Evolutionary conservation across 768 basidiomycete species (phyloP), one percentile per base, ranked within the genome.

Genomic region (Suillus hirtellus): DNA sequence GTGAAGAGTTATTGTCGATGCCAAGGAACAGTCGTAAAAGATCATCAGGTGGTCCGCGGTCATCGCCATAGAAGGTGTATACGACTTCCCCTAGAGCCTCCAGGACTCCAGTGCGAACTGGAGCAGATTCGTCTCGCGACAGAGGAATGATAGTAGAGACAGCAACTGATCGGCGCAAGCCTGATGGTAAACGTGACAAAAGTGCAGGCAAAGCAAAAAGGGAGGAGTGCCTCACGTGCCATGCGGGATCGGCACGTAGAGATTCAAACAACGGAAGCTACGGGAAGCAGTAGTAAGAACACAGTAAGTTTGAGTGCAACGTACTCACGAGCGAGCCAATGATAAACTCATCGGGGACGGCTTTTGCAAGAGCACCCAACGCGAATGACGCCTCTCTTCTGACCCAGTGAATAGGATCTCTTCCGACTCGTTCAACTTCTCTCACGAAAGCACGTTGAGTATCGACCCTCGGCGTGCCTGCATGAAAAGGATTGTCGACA

Each of bases 41-140:
- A 70, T 92, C 85, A 27, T 80, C 71, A 3, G 96, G 96, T 11
- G 92, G 91, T 0, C 89, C 90, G 24, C 66, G 70, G 21, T 74
- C 76, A 3, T 83, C 82, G 59, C 86, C 81, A 62, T 84, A 81
- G 74, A 98, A 98, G 14, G 92, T 86, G 72, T 91, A 86, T 62
- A 97, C 82, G 42, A 96, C 87, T 75, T 97, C 95, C 2, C 95
- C 96, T 6, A 97, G 82, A 24, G 92, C 84, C 71, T 97, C 95
- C 38, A 96, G 82, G 3, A 90, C 87, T 4, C 91, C 92, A 17
- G 84, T 84, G 24, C 93, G 89, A 31, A 97, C 94, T 19, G 84
- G 80, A 4, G 84, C 74, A 24, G 84, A 82, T 49, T 83, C 81
- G 72, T 96, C 93, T 31, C 72, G 73, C 19, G 87, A 82, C 27